These are phyloP conservation scores for Clathrospora elynae DNA, from an alignment of 2,329 filamentous ascomycete species.

Conservation along the genomic window DNA sequence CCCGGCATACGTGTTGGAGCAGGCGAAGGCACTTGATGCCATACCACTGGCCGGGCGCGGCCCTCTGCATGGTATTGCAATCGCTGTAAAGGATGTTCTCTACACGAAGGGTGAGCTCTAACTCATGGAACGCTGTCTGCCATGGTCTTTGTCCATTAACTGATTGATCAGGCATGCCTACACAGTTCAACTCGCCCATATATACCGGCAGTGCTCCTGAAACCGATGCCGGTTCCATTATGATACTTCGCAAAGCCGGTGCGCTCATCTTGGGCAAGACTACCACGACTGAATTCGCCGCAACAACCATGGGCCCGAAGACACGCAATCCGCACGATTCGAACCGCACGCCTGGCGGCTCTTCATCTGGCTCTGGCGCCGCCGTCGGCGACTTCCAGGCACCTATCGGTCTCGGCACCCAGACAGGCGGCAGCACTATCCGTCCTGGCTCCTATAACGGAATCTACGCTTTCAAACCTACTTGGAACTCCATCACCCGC, in stretches of 20 bases:
- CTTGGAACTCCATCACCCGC: conserved; percentile 65
- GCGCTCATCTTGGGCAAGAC: conserved; percentile 63
- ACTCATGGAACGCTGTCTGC: fast-evolving
- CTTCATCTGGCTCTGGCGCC: conserved; percentile 69
- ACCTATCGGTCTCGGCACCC: conserved; percentile 66
- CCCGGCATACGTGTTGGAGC: conserved; percentile 51
- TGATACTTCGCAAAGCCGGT: conserved; percentile 59
- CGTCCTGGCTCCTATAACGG: conserved; percentile 69
- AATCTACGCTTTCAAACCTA: conserved; percentile 69
- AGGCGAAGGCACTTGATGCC: conserved; percentile 58
- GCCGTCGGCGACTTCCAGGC: conserved; percentile 69
- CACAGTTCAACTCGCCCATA: conserved; percentile 60
- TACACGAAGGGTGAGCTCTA: conserved; percentile 47
- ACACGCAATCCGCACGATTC: conserved; percentile 64
- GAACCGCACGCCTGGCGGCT: conserved; percentile 66
- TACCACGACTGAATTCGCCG: conserved; percentile 68
- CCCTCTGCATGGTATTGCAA: conserved; percentile 61
- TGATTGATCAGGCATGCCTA: conserved; percentile 58
- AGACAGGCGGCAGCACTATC: conserved; percentile 69
- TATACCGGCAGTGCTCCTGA: conserved; percentile 54
- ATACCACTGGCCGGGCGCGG: conserved; percentile 57
- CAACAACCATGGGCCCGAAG: conserved; percentile 58
- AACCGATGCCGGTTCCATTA: conserved; percentile 60
- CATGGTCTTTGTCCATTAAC: not conserved
- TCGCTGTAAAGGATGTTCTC: conserved; percentile 67